Conservation (phyloP, 1,284 basidiomycete species). For the Naganishia cerealis region DNA sequence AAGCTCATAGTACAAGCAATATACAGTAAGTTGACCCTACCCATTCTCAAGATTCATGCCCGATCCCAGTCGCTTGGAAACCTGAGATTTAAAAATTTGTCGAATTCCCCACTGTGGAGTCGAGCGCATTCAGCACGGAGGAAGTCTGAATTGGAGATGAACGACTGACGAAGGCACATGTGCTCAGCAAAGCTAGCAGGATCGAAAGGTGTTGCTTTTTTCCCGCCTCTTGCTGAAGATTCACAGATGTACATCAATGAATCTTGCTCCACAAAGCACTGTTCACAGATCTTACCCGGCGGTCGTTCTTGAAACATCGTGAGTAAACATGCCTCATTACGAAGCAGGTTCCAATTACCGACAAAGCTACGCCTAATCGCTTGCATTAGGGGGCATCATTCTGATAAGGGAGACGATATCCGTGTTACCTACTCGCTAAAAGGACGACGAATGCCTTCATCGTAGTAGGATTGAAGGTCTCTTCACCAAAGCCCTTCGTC, state of each 20-base stretch:
- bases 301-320: constrained; percentile 17
- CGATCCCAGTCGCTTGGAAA: neutral
- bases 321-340: constrained; percentile 10
- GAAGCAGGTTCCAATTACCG: constrained; percentile 2
- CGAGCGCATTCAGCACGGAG: neutral
- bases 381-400: neutral
- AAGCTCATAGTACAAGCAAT: neutral
- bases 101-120: constrained; percentile 1
- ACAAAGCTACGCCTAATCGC: neutral
- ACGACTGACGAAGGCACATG: constrained; percentile 17
- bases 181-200: constrained; percentile 9
- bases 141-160: neutral
- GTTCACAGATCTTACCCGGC: neutral
- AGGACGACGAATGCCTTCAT: constrained; percentile 20
- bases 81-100: constrained; percentile 6
- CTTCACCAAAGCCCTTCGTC: neutral
- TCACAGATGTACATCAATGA: neutral
- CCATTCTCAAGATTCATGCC: constrained; percentile 1
- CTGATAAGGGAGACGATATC: neutral
- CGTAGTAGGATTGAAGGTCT: neutral
- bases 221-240: constrained; percentile 5
- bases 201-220: constrained; percentile 17
- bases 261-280: neutral
- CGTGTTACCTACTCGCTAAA: neutral
- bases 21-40: neutral